These are phyloP conservation scores for Pseudonitzschia multiseries DNA, from an alignment of 108 stramenopile genomes.

Conservation along the genomic window DNA sequence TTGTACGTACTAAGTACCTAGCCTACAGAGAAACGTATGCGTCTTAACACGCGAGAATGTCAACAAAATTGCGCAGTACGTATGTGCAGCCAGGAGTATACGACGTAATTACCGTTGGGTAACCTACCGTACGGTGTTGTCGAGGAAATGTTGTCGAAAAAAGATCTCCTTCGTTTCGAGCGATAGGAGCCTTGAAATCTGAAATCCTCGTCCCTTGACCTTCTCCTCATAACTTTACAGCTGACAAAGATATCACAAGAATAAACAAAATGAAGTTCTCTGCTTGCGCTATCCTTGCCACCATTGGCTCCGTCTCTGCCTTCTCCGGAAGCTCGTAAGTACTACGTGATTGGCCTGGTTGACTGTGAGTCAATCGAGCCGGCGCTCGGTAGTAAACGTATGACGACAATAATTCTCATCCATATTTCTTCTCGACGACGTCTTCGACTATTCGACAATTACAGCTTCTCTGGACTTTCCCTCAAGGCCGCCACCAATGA, in stretches of 20 bases:
- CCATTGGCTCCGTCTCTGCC: slow-evolving; percentile 76
- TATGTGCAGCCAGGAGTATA: background rate
- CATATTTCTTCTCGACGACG: background rate
- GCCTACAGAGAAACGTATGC: background rate
- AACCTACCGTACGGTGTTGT: background rate
- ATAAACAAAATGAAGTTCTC: slow-evolving; percentile 78
- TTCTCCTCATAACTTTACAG: slow-evolving; percentile 4
- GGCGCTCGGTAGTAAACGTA: no score
- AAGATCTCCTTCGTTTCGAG: slow-evolving; percentile 1
- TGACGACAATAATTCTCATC: background rate
- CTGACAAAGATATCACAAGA: slow-evolving; percentile 6
- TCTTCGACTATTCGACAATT: background rate
- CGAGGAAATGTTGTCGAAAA: background rate
- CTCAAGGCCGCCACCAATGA: slow-evolving; percentile 72
- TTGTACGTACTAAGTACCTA: background rate
- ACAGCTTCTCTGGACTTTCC: slow-evolving; percentile 76
- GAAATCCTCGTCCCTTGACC: background rate
- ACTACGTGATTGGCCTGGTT: no score
- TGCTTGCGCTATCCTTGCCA: slow-evolving; percentile 59
- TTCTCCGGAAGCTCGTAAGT: slow-evolving; percentile 70
- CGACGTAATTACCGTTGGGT: no score
- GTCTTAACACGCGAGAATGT: slow-evolving; percentile 3
- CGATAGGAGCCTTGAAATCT: slow-evolving; percentile 1
- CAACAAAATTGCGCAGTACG: background rate
- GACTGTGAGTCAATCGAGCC: background rate